phyloP scores from a whole-genome alignment of 257 asterid genomes.

The Datura wrightii region DNA sequence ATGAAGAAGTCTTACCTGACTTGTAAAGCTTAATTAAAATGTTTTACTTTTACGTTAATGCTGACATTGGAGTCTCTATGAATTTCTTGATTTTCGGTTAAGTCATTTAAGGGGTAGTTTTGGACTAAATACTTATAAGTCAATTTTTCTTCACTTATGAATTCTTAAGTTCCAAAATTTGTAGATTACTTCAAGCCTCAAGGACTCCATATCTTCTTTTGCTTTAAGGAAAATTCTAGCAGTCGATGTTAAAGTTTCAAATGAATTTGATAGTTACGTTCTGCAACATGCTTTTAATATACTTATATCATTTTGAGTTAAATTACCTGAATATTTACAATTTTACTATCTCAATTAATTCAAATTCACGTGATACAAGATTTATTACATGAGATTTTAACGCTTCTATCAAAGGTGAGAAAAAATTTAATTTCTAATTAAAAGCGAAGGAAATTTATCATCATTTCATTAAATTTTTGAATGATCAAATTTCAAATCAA shows the following conservation, averaged over 20 bases:
- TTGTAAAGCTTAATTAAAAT: not conserved
- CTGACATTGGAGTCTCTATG: not conserved
- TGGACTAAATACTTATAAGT: not conserved
- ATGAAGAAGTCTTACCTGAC: not conserved
- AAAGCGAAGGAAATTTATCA: not conserved
- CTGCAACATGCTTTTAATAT: not conserved
- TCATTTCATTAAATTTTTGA: not conserved
- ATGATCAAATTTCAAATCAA: not conserved
- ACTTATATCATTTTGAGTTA: not conserved
- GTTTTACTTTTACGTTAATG: conserved; percentile 22
- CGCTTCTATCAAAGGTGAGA: not conserved
- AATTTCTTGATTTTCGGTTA: not conserved
- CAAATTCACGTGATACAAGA: not conserved
- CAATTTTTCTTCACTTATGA: not conserved
- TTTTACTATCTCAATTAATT: not conserved
- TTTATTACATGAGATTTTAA: not conserved
- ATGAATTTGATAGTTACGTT: not conserved
- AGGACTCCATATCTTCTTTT: not conserved
- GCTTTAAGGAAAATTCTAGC: not conserved
- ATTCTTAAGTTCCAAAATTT: not conserved
- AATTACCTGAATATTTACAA: not conserved
- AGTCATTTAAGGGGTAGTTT: not conserved
- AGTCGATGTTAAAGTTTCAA: not conserved
- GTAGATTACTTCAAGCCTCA: not conserved
- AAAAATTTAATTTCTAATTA: not conserved